These are phyloP conservation scores for Phanerodontia chrysosporium DNA, from an alignment of 768 basidiomycete genomes.

Conservation along the genomic window DNA sequence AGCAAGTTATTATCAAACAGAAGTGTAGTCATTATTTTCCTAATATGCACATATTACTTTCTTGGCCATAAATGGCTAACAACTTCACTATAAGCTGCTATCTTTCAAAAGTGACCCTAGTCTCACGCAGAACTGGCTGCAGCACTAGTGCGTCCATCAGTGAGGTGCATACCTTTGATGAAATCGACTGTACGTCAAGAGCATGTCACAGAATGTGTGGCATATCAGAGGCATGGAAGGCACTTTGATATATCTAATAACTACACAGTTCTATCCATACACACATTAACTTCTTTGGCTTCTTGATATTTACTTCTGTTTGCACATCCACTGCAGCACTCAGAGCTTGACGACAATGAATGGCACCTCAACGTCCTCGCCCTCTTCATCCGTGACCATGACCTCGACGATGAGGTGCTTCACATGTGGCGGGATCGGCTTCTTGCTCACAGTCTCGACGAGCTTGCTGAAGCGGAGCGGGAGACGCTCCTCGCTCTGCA, in stretches of 20 bases:
- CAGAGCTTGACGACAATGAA: slow-evolving; percentile 75
- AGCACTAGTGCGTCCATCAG: too few relatives aligned
- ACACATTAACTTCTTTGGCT: not conserved
- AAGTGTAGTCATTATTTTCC: not conserved
- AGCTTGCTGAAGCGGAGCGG: slow-evolving; percentile 88
- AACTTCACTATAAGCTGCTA: too few relatives aligned
- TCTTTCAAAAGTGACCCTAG: too few relatives aligned
- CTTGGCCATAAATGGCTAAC: too few relatives aligned
- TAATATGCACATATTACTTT: too few relatives aligned
- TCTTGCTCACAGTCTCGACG: slow-evolving; percentile 93
- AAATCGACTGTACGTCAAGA: too few relatives aligned
- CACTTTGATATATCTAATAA: slow-evolving; percentile 5
- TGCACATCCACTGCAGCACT: slow-evolving; percentile 12
- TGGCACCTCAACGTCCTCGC: slow-evolving; percentile 93
- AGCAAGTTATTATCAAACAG: not conserved
- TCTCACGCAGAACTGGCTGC: too few relatives aligned
- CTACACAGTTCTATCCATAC: slow-evolving; percentile 10
- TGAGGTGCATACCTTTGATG: too few relatives aligned
- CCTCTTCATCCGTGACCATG: slow-evolving; percentile 89
- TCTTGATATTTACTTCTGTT: not conserved
- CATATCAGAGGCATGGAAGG: not conserved
- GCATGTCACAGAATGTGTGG: too few relatives aligned
- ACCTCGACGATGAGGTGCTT: slow-evolving; percentile 90
- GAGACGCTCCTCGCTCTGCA: slow-evolving; percentile 74
- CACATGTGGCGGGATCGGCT: slow-evolving; percentile 77